Conservation (phyloP, 345 rosid genomes). For the Excoecaria cochinchinensis region DNA sequence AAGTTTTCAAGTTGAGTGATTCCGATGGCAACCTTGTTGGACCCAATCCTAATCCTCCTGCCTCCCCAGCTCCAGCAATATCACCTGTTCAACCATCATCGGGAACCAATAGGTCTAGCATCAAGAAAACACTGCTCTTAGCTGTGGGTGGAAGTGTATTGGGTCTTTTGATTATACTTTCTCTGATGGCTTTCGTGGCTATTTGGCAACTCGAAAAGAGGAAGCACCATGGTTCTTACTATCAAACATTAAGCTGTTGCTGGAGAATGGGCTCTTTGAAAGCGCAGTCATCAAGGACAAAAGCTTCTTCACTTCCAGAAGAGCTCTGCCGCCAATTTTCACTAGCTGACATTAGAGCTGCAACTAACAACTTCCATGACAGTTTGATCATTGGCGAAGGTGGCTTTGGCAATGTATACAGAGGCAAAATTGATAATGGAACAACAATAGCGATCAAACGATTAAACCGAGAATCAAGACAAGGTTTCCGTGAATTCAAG, state of each 20-base stretch:
- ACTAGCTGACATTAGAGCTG: not conserved
- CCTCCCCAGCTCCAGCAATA: too few relatives aligned
- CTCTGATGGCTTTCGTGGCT: not conserved
- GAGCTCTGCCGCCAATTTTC: slow-evolving; percentile 6
- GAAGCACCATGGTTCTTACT: not conserved
- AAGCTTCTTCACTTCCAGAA: not conserved
- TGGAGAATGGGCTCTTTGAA: not conserved
- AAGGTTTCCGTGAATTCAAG: too few relatives aligned
- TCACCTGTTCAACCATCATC: too few relatives aligned
- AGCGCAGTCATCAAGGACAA: not conserved
- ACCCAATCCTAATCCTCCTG: too few relatives aligned
- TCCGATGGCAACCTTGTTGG: too few relatives aligned
- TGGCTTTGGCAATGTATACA: too few relatives aligned
- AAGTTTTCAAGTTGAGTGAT: too few relatives aligned
- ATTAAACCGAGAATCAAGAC: too few relatives aligned
- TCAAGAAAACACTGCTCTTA: not conserved
- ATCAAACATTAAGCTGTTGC: not conserved
- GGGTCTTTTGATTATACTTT: not conserved
- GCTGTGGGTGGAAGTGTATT: not conserved
- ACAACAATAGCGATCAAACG: too few relatives aligned
- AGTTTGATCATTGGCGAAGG: too few relatives aligned
- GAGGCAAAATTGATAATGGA: too few relatives aligned
- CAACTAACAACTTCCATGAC: slow-evolving; percentile 1
- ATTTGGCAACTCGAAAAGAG: not conserved
- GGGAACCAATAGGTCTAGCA: too few relatives aligned